phyloP scores from a whole-genome alignment of 768 basidiomycete species.

The Gymnopilus junonius region DNA sequence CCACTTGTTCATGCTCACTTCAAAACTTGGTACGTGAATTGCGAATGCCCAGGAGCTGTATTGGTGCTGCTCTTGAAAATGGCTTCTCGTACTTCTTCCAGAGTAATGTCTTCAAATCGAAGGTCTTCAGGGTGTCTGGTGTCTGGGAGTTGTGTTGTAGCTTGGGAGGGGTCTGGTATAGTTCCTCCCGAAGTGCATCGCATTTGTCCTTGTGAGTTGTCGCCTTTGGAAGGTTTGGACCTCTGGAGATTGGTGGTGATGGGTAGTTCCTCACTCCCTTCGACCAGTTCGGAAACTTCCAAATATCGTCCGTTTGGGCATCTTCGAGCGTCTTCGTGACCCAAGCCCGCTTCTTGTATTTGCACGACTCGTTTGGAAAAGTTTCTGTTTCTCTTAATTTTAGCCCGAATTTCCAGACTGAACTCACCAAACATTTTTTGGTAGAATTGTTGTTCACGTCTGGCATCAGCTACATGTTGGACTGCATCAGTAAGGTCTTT shows the following conservation, averaged over 20 bases:
- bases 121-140: conserved; percentile 12
- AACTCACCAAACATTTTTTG: background rate
- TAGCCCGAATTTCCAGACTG: background rate
- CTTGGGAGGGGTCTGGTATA: conserved; percentile 25
- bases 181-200: conserved; percentile 19
- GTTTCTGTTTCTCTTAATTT: conserved; percentile 14
- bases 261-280: conserved; percentile 28
- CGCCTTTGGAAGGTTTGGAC: conserved; percentile 12
- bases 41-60: conserved; percentile 27
- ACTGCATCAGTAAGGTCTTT: conserved; percentile 15
- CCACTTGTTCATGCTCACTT: conserved; percentile 28
- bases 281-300: conserved; percentile 28
- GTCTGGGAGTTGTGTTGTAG: conserved; percentile 6
- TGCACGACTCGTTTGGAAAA: conserved; percentile 23
- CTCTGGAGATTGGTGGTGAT: conserved; percentile 24
- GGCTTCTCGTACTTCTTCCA: conserved; percentile 25
- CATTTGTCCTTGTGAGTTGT: conserved; percentile 25
- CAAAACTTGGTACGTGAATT: conserved; percentile 25
- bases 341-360: conserved; percentile 24
- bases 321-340: conserved; percentile 20
- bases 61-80: conserved; percentile 20
- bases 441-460: background rate
- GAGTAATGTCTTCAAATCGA: conserved; percentile 16
- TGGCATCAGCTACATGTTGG: conserved; percentile 3
- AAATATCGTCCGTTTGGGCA: conserved; percentile 23